phyloP scores from a whole-genome alignment of 176 grass and related monocot species.

The Paspalum notatum region DNA sequence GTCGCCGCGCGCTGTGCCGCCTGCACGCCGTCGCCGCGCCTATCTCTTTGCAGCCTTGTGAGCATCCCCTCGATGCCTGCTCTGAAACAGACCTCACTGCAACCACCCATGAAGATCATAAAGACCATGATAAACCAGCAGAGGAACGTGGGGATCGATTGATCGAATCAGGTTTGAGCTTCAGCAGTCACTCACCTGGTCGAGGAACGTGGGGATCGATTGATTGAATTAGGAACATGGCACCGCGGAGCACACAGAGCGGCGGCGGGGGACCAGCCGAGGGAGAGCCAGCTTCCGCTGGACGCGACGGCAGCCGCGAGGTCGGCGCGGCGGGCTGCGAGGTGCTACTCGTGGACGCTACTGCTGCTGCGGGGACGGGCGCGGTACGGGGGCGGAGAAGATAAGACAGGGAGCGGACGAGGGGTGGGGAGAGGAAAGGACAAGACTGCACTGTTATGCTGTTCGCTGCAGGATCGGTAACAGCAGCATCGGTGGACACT shows the following conservation, averaged over 20 bases:
- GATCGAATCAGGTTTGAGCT: neutral
- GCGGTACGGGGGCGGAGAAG: too few species aligned
- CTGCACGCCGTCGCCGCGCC: too few species aligned
- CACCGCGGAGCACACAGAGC: neutral
- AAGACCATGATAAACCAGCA: neutral
- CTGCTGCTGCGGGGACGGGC: too few species aligned
- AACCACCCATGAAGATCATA: neutral
- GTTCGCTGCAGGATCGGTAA: too few species aligned
- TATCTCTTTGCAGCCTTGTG: slow-evolving; percentile 51
- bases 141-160: neutral
- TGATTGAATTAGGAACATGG: too few species aligned
- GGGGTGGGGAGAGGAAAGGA: too few species aligned
- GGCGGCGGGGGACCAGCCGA: slow-evolving; percentile 64
- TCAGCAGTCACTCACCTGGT: slow-evolving; percentile 34
- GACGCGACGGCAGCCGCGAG: slow-evolving; percentile 64
- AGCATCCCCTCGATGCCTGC: slow-evolving; percentile 57
- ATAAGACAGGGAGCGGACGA: too few species aligned
- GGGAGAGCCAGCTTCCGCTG: slow-evolving; percentile 78
- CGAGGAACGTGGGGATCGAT: too few species aligned
- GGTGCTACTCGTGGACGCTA: slow-evolving; percentile 59
- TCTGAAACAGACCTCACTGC: slow-evolving; percentile 30
- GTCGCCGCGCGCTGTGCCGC: too few species aligned
- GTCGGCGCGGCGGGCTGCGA: slow-evolving; percentile 68
- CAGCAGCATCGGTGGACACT: too few species aligned
- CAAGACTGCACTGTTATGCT: too few species aligned